Base-by-base conservation (phyloP, 2,329 filamentous ascomycete species). In the Aspergillus quadricinctus region DNA sequence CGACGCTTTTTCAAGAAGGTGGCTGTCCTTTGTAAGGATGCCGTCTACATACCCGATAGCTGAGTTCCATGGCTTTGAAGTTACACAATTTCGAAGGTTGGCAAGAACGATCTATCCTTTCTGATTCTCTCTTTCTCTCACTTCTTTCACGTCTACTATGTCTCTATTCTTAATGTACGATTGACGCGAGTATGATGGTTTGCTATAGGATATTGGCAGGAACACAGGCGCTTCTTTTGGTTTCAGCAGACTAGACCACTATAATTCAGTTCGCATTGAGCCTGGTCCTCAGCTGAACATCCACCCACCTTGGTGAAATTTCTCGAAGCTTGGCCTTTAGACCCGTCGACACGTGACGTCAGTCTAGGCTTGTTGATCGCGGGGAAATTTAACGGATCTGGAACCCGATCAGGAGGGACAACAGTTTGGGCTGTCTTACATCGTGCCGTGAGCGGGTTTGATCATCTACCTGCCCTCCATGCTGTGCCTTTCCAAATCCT, bases 1-100 rank as follows among this genome's bases (percentile, higher is more conserved):
- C 84, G 94, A 58, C 81, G 94, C 35, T 91, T 99, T 71, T 99
- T 99, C 80, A 99, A 99, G 77, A 92, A 91, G 73, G 84, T 97
- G n/a, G 90, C 90, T 29, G 80, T 95, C 61, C 79, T 93, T 58
- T 95, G 92, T 76, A 90, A 90, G 69, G 91, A 96, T 69, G 91
- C 86, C 8, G 87, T 97, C 48, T 89, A 86, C 71, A 81, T 81
- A 62, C 83, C 83, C 49, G 78, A 82, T 56, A 66, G 67, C 54
- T 77, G 55, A 59, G 17, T 10, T 52, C n/a, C n/a, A n/a, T n/a
- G 19, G 9, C 28, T 50, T 19, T 48, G 10, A 48, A 17, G 54
- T 48, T n/a, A 19, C 14, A 48, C 23, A 3, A 5, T 19, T 46
- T 29, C 35, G 11, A 10, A 14, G 21, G 11, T 23, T 14, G 43